Evolutionary conservation across 768 basidiomycete genomes (phyloP).

Genomic region (Cubamyces lactineus): DNA sequence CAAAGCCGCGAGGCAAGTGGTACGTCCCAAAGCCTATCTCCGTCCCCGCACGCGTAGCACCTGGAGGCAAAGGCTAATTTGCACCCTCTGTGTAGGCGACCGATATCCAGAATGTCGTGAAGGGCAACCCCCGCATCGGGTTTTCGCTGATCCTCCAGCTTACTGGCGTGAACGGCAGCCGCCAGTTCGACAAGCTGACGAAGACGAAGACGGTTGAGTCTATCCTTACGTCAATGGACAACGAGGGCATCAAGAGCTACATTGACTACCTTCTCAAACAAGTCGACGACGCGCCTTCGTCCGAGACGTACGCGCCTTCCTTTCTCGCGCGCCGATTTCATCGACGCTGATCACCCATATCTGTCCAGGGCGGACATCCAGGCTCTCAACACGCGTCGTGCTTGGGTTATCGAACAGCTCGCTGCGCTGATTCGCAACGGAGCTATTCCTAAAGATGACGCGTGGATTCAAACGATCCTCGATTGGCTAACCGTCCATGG

Average conservation of each 20-base stretch:
- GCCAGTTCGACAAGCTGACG: conserved; percentile 90
- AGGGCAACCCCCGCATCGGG: conserved; percentile 76
- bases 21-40: conserved; percentile 39
- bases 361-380: conserved; percentile 47
- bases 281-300: conserved; percentile 47
- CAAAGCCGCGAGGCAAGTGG: conserved; percentile 85
- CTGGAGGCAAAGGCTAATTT: conserved; percentile 3
- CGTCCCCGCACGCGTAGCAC: not conserved
- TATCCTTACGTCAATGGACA: conserved; percentile 74
- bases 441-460: conserved; percentile 77
- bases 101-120: conserved; percentile 74
- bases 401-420: conserved; percentile 90
- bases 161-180: conserved; percentile 79
- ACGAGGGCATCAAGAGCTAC: conserved; percentile 76
- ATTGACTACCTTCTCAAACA: conserved; percentile 70
- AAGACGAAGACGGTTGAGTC: conserved; percentile 91
- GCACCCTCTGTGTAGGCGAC: conserved; percentile 53
- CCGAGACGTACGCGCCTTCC: conserved; percentile 19
- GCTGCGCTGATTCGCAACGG: conserved; percentile 77
- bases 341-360: conserved; percentile 18
- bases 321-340: conserved; percentile 17
- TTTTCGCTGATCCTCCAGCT: conserved; percentile 86
- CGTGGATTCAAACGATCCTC: conserved; percentile 73
- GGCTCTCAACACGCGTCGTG: conserved; percentile 57
- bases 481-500: conserved; percentile 86